A percentile compares a stretch with the other conserved stretches of the same genome.
phyloP scores from a whole-genome alignment of 2,329 filamentous ascomycete genomes.

The Cercospora citrullina region DNA sequence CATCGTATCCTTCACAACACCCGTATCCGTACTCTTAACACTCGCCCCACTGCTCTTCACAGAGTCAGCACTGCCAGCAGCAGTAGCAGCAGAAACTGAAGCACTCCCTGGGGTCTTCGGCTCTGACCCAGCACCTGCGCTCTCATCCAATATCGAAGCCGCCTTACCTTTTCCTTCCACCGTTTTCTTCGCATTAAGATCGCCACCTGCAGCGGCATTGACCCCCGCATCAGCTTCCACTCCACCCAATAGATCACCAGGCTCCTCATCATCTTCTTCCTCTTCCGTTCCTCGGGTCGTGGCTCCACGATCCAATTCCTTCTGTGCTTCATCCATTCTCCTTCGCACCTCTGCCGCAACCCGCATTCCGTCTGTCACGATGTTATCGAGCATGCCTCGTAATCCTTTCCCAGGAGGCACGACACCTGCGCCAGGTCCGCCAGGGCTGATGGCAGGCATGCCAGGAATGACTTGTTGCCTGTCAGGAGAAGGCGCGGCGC shows the following conservation, averaged over 20 bases:
- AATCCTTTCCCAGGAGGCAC: slow-evolving; percentile 71
- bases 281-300: slow-evolving; percentile 54
- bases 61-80: background rate
- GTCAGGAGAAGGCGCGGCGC: slow-evolving; percentile 54
- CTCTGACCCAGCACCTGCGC: slow-evolving; percentile 15
- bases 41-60: slow-evolving; percentile 22
- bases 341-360: slow-evolving; percentile 89
- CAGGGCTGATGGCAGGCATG: slow-evolving; percentile 33
- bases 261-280: slow-evolving; percentile 68
- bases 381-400: slow-evolving; percentile 91
- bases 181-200: slow-evolving; percentile 15
- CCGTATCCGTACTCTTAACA: slow-evolving; percentile 27
- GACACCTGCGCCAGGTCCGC: slow-evolving; percentile 50
- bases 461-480: background rate
- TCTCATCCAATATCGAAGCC: slow-evolving; percentile 23
- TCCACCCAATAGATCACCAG: slow-evolving; percentile 52
- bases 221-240: slow-evolving; percentile 50
- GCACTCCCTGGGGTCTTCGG: slow-evolving; percentile 1
- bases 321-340: slow-evolving; percentile 93
- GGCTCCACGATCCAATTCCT: slow-evolving; percentile 82
- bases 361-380: slow-evolving; percentile 95
- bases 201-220: slow-evolving; percentile 6
- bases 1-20: slow-evolving; percentile 40
- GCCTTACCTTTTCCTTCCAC: slow-evolving; percentile 31
- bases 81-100: background rate